Percentiles rank a stretch among this genome's conserved stretches.
Conservation (phyloP, 176 grass and related monocot genomes). For the Bothriochloa decipiens region DNA sequence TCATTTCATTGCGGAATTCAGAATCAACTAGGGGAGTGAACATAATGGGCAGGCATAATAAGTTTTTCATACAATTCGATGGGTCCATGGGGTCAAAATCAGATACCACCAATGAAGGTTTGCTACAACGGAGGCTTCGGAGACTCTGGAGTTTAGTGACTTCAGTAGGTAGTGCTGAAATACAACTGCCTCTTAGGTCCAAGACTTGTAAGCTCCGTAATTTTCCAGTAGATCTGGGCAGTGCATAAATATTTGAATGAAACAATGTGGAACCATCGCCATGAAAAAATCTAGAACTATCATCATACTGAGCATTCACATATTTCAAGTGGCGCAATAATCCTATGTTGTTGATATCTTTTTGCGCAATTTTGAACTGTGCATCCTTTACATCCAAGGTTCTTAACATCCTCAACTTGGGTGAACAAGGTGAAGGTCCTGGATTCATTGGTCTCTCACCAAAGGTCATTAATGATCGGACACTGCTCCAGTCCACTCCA, state of each 20-base stretch:
- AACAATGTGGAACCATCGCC: too few species aligned
- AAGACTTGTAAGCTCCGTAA: neutral
- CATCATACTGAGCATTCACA: neutral
- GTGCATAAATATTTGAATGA: neutral
- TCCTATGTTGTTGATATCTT: neutral
- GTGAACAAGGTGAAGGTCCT: neutral
- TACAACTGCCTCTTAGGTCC: neutral
- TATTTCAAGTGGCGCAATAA: neutral
- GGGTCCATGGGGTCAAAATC: neutral
- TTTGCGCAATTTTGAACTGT: neutral
- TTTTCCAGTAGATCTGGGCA: slow-evolving; percentile 24
- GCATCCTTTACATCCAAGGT: neutral
- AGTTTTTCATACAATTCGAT: neutral
- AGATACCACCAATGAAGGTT: accelerated
- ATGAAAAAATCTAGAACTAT: too few species aligned
- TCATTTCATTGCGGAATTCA: neutral
- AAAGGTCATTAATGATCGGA: slow-evolving; percentile 20
- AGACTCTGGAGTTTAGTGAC: neutral
- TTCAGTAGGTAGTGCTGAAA: neutral
- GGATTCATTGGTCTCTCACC: neutral
- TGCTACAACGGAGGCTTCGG: slow-evolving; percentile 9
- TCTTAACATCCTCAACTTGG: slow-evolving; percentile 2
- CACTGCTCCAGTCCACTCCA: neutral
- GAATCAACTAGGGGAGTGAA: neutral
- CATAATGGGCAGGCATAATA: neutral